Evolutionary conservation across 139 green algal genomes (phyloP), one percentile per base, ranked within the genome.

Genomic region (Tetradesmus lagerheimii): DNA sequence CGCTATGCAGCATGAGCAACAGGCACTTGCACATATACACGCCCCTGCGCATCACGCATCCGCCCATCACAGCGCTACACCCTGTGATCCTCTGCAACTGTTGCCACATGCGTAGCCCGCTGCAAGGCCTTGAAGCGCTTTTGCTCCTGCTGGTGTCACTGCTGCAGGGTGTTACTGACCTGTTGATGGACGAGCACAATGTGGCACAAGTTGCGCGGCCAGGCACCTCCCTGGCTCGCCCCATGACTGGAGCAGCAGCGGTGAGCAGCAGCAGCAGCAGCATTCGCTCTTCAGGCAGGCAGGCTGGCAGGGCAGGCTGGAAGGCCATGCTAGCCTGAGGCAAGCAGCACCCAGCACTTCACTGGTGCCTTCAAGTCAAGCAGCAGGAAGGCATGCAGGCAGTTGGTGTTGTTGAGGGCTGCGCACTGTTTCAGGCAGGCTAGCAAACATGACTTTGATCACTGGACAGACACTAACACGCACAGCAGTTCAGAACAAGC

Each of bases 171-270:
- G 89, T 96, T 50, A 94, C 92, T 41, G 96, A 98, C 64, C 9
- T 95, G 43, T 87, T 98, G 39, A 90, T 98, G 91, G 96, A 98
- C 86, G 94, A 97, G 74, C 89, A 97, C 89, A 91, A 94, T 35
- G 90, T 93, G 15, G 93, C 94, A 1, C 88, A 94, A 39, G 93
- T 94, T 83, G 92, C 95, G 27, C 83, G 95, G 11, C 94, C 95
- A 15, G 95, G 95, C 12, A 97, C 95, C 9, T 97, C 94, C 0
- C 86, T 97, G 64, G 86, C 90, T 4, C 82, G 94, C 16, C 95
- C 95, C 0, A 50, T 90, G n/a, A 95, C 93, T 41, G 84, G 88
- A 41, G 82, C 93, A 31, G 62, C 80, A 43, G 62, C 53, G 31
- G 83, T 88, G 81, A 76, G 81, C 34, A 35, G 66, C 66, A 77